phyloP scores from a whole-genome alignment of 2,329 filamentous ascomycete species.

The Hymenoscyphus fructigenus region DNA sequence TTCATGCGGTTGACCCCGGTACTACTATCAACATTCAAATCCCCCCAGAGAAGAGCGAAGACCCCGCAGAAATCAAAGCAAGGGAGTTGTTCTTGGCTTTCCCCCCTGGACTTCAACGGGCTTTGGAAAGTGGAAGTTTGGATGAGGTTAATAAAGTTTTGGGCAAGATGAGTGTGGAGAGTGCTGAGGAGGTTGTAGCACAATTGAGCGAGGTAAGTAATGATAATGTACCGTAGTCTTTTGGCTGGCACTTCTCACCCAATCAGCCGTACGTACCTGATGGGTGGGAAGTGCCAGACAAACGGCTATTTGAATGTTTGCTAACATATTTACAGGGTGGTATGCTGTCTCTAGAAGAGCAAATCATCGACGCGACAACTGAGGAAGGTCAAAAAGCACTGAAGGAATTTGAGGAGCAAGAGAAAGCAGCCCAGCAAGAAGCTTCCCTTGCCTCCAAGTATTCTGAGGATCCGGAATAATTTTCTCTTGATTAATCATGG shows the following conservation, averaged over 20 bases:
- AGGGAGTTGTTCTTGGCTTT: slow-evolving; percentile 83
- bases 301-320: neutral
- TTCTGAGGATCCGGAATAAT: slow-evolving; percentile 39
- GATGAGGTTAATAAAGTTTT: slow-evolving; percentile 87
- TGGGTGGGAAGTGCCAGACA: too few relatives aligned
- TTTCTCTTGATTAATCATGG: neutral
- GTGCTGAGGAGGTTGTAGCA: slow-evolving; percentile 81
- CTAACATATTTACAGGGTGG: slow-evolving; percentile 55
- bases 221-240: neutral
- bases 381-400: slow-evolving; percentile 77
- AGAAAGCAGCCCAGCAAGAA: slow-evolving; percentile 31
- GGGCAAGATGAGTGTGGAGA: slow-evolving; percentile 83
- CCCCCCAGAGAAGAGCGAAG: slow-evolving; percentile 66
- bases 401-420: slow-evolving; percentile 69
- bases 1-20: slow-evolving; percentile 91
- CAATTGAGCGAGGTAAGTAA: slow-evolving; percentile 67
- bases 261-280: too few relatives aligned
- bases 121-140: slow-evolving; percentile 82
- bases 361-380: slow-evolving; percentile 93
- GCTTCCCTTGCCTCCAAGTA: slow-evolving; percentile 29
- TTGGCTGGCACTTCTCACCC: neutral
- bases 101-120: slow-evolving; percentile 74
- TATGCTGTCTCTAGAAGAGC: slow-evolving; percentile 86
- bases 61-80: slow-evolving; percentile 61
- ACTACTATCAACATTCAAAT: slow-evolving; percentile 89